Evolutionary conservation across 257 asterid genomes (phyloP).

Genomic region (Solanum pinnatisectum): DNA sequence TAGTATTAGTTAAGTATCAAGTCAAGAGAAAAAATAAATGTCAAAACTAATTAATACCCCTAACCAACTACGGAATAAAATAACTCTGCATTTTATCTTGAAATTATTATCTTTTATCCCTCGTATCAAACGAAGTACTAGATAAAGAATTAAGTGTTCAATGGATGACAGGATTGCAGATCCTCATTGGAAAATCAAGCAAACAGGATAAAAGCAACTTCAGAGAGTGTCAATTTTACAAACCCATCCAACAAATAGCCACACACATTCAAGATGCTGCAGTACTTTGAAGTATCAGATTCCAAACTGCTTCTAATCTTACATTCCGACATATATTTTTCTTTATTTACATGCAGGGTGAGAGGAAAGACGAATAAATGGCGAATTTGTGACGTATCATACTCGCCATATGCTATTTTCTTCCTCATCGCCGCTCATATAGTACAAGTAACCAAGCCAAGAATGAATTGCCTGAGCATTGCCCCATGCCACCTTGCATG

Average conservation of each 20-base stretch:
- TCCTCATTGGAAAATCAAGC: background rate
- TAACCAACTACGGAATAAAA: too few relatives aligned
- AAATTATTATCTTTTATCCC: background rate
- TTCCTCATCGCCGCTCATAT: constrained; percentile 9
- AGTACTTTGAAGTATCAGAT: background rate
- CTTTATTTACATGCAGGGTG: constrained; percentile 7
- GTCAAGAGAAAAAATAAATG: background rate
- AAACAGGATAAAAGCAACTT: background rate
- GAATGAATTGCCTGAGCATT: constrained; percentile 88
- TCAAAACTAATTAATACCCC: background rate
- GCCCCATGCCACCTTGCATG: constrained; percentile 8
- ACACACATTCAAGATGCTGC: background rate
- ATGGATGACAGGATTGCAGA: background rate
- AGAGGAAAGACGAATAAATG: constrained; percentile 5
- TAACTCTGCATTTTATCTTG: background rate
- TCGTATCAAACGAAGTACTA: background rate
- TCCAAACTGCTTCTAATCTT: background rate
- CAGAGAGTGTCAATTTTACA: background rate
- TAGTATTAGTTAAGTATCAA: background rate
- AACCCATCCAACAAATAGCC: background rate
- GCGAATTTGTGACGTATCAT: constrained; percentile 10
- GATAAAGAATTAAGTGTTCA: background rate
- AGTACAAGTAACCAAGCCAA: constrained; percentile 70
- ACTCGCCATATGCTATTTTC: constrained; percentile 1
- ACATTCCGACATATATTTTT: background rate